phyloP scores from a whole-genome alignment of 2,329 filamentous ascomycete species.

The Aspergillus awamori region DNA sequence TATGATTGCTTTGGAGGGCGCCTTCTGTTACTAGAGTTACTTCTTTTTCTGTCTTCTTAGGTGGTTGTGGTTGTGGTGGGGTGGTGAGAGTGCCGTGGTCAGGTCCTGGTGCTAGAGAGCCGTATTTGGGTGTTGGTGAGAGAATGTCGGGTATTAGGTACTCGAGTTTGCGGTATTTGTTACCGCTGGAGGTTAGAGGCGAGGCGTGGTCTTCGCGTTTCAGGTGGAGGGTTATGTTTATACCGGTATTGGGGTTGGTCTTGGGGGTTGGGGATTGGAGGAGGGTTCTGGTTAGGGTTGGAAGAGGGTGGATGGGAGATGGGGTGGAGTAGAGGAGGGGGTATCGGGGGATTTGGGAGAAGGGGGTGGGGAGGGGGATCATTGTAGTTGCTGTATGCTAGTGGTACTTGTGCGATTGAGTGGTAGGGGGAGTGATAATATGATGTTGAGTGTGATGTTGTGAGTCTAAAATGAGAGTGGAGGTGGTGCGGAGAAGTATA shows the following conservation, averaged over 20 bases:
- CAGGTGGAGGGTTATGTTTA: conserved; percentile 29
- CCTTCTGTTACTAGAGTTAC: conserved; percentile 39
- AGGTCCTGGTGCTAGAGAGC: background rate
- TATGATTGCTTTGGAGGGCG: conserved; percentile 43
- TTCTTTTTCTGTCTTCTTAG: conserved; percentile 17
- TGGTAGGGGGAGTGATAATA: too few species aligned
- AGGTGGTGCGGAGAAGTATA: background rate
- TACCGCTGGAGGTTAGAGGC: conserved; percentile 38
- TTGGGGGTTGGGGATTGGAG: background rate
- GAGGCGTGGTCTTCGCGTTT: conserved; percentile 42
- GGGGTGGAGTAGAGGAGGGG: conserved; percentile 33
- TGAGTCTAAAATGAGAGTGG: too few species aligned
- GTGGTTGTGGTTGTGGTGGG: conserved; percentile 18
- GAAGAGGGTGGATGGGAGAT: conserved; percentile 38
- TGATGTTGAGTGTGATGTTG: too few species aligned
- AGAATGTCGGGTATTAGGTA: conserved; percentile 42
- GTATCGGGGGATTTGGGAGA: conserved; percentile 33
- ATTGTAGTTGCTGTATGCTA: background rate
- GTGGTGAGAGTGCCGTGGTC: background rate
- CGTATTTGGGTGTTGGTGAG: conserved; percentile 5
- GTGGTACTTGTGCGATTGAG: background rate
- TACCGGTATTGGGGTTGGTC: background rate
- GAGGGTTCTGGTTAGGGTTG: conserved; percentile 20
- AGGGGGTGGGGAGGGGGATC: conserved; percentile 26
- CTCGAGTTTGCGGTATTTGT: conserved; percentile 45